Percentiles rank a stretch among this genome's conserved stretches.
Conservation (phyloP, 768 basidiomycete species). For the Suillus fuscotomentosus region DNA sequence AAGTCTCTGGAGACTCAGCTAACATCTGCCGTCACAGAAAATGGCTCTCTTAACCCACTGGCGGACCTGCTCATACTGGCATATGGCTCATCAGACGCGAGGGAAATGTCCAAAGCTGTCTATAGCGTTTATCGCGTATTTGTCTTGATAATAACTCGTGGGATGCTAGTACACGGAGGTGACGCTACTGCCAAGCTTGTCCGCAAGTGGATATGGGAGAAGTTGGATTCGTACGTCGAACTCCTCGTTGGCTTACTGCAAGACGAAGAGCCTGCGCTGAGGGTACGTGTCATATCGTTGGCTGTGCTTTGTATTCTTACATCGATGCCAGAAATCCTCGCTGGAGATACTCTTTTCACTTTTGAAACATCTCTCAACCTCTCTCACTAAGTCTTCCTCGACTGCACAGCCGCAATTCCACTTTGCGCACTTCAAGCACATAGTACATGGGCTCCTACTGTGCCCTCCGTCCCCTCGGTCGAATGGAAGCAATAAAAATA, state of each 20-base stretch:
- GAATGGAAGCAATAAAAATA: conserved; percentile 18
- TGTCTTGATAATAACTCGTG: conserved; percentile 56
- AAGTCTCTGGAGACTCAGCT: conserved; percentile 56
- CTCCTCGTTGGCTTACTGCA: conserved; percentile 69
- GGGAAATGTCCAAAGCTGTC: conserved; percentile 67
- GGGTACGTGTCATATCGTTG: conserved; percentile 47
- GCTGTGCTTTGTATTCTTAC: conserved; percentile 4
- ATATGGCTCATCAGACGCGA: conserved; percentile 44
- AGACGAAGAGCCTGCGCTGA: conserved; percentile 71
- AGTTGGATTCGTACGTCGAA: conserved; percentile 66
- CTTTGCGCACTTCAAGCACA: conserved; percentile 62
- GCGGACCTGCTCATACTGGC: conserved; percentile 71
- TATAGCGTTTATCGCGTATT: conserved; percentile 85
- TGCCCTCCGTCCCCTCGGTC: conserved; percentile 52
- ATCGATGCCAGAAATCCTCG: conserved; percentile 53
- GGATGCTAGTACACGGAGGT: conserved; percentile 50
- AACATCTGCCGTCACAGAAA: conserved; percentile 47
- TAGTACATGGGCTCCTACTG: conserved; percentile 55
- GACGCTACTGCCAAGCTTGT: conserved; percentile 59
- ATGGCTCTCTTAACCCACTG: conserved; percentile 72
- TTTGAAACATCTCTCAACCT: conserved; percentile 73
- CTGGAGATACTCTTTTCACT: conserved; percentile 76
- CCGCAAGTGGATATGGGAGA: conserved; percentile 77
- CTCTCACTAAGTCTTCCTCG: conserved; percentile 44
- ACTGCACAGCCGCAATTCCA: conserved; percentile 63